A percentile compares a stretch with the other conserved stretches of the same genome.
phyloP scores from a whole-genome alignment of 1,284 basidiomycete species.

The Rhizoctonia solani region DNA sequence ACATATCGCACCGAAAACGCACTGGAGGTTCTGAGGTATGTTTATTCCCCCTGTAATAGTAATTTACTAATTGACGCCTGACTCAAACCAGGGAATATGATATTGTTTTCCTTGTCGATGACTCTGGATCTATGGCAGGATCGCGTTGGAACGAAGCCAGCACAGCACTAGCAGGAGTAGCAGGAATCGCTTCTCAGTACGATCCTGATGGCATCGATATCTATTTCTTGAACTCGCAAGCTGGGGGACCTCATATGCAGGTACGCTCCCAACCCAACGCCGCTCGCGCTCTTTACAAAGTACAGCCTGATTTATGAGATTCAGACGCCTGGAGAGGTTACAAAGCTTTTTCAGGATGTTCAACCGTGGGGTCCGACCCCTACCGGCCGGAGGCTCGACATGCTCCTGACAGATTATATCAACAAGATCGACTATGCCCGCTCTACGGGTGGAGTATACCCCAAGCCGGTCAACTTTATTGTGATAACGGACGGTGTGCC shows the following conservation, averaged over 20 bases:
- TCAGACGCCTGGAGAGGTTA: slow-evolving; percentile 38
- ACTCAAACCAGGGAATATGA: slow-evolving; percentile 47
- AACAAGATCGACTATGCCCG: slow-evolving; percentile 50
- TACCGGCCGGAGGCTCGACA: slow-evolving; percentile 55
- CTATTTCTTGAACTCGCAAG: slow-evolving; percentile 52
- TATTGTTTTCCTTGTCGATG: slow-evolving; percentile 61
- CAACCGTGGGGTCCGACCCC: slow-evolving; percentile 54
- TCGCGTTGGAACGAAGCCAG: slow-evolving; percentile 55
- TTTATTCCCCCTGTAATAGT: neutral
- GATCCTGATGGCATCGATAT: slow-evolving; percentile 58
- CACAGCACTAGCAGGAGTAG: slow-evolving; percentile 51
- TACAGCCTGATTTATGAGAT: neutral
- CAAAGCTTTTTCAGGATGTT: slow-evolving; percentile 54
- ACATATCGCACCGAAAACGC: neutral
- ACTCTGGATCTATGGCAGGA: slow-evolving; percentile 60
- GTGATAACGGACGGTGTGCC: slow-evolving; percentile 64
- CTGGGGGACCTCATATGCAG: slow-evolving; percentile 20
- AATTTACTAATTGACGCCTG: neutral
- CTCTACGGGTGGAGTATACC: slow-evolving; percentile 36
- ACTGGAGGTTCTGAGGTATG: slow-evolving; percentile 1
- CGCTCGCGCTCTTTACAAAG: neutral
- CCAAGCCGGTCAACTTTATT: slow-evolving; percentile 62
- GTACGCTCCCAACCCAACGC: slow-evolving; percentile 21
- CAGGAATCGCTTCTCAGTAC: slow-evolving; percentile 51
- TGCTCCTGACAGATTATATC: slow-evolving; percentile 54